A percentile compares a stretch with the other conserved stretches of the same genome.
Conservation (phyloP, 2,329 filamentous ascomycete genomes). For the Thielaviopsis punctulata region DNA sequence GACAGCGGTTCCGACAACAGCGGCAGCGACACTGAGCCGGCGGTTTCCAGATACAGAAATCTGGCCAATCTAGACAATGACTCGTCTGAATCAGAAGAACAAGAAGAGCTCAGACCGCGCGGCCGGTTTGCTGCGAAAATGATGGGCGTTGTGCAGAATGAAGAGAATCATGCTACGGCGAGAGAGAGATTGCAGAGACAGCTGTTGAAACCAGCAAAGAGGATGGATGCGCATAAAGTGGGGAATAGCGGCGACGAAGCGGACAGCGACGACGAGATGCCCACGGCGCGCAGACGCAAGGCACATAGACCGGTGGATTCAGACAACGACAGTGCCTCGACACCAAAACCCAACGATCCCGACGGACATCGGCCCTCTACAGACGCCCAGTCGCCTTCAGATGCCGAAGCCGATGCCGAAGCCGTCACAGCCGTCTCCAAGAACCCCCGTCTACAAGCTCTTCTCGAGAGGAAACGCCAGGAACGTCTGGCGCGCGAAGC, state of each 20-base stretch:
- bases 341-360: constrained; percentile 21
- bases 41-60: neutral
- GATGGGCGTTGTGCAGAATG: constrained; percentile 22
- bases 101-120: constrained; percentile 31
- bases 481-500: constrained; percentile 53
- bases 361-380: constrained; percentile 14
- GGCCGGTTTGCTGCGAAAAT: constrained; percentile 50
- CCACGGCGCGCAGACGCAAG: constrained; percentile 17
- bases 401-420: constrained; percentile 25
- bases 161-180: constrained; percentile 12
- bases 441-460: constrained; percentile 48
- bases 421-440: constrained; percentile 27
- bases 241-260: constrained; percentile 21
- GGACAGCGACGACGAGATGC: constrained; percentile 22
- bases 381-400: too few relatives aligned
- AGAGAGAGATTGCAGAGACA: constrained; percentile 6
- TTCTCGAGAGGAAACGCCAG: constrained; percentile 56
- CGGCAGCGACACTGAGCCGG: constrained; percentile 5
- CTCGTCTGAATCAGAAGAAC: constrained; percentile 16
- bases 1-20: constrained; percentile 32
- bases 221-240: constrained; percentile 17
- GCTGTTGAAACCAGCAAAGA: constrained; percentile 16
- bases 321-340: constrained; percentile 16
- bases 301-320: constrained; percentile 23
- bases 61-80: neutral